A percentile compares a stretch with the other conserved stretches of the same genome.
phyloP scores from a whole-genome alignment of 2,329 filamentous ascomycete species.

The Plectosphaerella plurivora region DNA sequence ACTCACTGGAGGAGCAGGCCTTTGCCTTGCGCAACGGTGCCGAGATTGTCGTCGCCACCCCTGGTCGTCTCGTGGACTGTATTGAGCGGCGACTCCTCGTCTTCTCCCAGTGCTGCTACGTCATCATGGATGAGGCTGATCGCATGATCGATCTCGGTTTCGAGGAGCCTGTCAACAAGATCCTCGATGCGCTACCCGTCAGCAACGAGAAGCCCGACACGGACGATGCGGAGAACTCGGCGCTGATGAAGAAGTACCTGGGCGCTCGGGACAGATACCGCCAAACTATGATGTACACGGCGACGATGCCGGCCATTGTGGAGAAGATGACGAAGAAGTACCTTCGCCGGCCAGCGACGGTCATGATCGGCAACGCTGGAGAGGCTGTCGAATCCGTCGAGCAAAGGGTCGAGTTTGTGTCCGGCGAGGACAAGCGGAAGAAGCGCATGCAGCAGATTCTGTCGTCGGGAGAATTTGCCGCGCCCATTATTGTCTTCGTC shows the following conservation, averaged over 20 bases:
- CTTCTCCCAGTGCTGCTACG: conserved; percentile 92
- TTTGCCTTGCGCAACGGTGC: conserved; percentile 87
- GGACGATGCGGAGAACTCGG: conserved; percentile 81
- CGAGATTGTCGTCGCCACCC: conserved; percentile 97
- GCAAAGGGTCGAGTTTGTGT: conserved; percentile 88
- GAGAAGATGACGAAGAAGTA: conserved; percentile 98
- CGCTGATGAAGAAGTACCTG: conserved; percentile 77
- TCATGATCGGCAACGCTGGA: conserved; percentile 89
- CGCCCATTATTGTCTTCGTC: conserved; percentile 98
- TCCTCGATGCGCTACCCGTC: conserved; percentile 88
- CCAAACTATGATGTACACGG: conserved; percentile 99
- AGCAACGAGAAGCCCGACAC: conserved; percentile 92
- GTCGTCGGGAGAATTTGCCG: conserved; percentile 69
- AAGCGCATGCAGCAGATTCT: conserved; percentile 92
- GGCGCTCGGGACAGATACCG: conserved; percentile 76
- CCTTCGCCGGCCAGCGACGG: conserved; percentile 84
- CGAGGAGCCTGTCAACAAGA: conserved; percentile 96
- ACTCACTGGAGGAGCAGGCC: conserved; percentile 89
- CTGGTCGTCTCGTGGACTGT: conserved; percentile 93
- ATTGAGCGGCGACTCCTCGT: conserved; percentile 91
- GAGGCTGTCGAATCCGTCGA: conserved; percentile 98
- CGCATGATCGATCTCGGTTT: conserved; percentile 99
- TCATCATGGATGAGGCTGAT: conserved; percentile 99
- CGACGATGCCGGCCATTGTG: conserved; percentile 89
- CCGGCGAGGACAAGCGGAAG: conserved; percentile 93